These are phyloP conservation scores for Zoysia matrella DNA, from an alignment of 202 grass and related monocot species.

Conservation along the genomic window DNA sequence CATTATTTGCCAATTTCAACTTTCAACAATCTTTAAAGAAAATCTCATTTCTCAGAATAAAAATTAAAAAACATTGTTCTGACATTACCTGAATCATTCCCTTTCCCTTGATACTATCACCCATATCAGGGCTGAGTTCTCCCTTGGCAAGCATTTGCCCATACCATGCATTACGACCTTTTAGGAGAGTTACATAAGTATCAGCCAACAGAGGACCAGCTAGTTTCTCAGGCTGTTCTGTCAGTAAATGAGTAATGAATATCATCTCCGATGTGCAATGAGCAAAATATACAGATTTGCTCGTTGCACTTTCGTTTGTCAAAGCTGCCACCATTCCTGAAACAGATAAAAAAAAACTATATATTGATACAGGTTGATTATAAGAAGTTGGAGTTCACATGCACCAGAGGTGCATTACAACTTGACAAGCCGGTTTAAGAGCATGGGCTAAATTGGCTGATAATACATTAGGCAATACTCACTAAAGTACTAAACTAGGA, in stretches of 20 bases:
- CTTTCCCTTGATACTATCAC: slow-evolving; percentile 98
- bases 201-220: slow-evolving; percentile 92
- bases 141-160: slow-evolving; percentile 98
- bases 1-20: background rate
- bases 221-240: slow-evolving; percentile 94
- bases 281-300: slow-evolving; percentile 98
- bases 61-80: background rate
- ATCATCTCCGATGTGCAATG: slow-evolving; percentile 99
- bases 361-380: background rate
- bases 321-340: slow-evolving; percentile 97
- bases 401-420: too few relatives aligned
- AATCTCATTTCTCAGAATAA: background rate
- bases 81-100: slow-evolving; percentile 95
- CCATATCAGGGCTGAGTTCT: slow-evolving; percentile 94
- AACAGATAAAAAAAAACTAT: slow-evolving; percentile 8
- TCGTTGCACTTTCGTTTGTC: slow-evolving; percentile 98
- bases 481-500: too few relatives aligned
- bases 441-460: too few relatives aligned
- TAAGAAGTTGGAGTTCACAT: too few relatives aligned
- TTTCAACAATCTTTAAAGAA: slow-evolving; percentile 4
- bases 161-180: slow-evolving; percentile 98
- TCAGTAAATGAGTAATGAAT: slow-evolving; percentile 94
- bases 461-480: too few relatives aligned
- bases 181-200: slow-evolving; percentile 91
- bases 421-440: too few relatives aligned